These are phyloP conservation scores for Panicum virgatum DNA, from an alignment of 202 grass and related monocot genomes.

Conservation along the genomic window DNA sequence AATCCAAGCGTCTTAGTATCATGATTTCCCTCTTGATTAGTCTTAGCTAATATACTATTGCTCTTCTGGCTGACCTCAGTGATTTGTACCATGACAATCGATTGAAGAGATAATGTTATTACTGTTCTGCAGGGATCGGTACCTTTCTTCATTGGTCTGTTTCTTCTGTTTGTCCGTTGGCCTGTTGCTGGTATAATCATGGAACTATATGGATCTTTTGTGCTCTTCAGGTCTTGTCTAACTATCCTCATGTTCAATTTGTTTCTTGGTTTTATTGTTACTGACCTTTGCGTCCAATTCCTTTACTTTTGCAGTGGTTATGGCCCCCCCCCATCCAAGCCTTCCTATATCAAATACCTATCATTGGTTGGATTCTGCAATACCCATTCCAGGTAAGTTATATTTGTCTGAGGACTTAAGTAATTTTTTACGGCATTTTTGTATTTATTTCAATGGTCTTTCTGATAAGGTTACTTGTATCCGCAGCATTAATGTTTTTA, in stretches of 20 bases:
- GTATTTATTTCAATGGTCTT: neutral
- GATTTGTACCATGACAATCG: neutral
- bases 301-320: constrained; percentile 58
- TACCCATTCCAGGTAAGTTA: constrained; percentile 73
- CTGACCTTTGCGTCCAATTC: constrained; percentile 20
- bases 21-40: constrained; percentile 11
- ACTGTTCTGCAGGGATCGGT: constrained; percentile 67
- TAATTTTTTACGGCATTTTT: neutral
- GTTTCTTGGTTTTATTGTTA: constrained; percentile 32
- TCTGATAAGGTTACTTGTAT: neutral
- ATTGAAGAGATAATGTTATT: constrained; percentile 31
- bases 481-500: neutral
- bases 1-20: constrained; percentile 21
- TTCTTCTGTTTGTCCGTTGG: constrained; percentile 93
- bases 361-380: constrained; percentile 86
- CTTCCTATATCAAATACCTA: constrained; percentile 90
- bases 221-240: constrained; percentile 83
- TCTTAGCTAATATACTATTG: neutral
- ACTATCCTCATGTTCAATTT: constrained; percentile 11
- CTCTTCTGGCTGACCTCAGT: constrained; percentile 12
- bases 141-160: constrained; percentile 88
- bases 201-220: constrained; percentile 89
- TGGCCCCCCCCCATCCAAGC: constrained; percentile 79
- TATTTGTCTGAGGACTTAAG: neutral
- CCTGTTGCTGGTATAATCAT: constrained; percentile 86